These are phyloP conservation scores for Sequoia sempervirens DNA, from an alignment of 75 land plant species.

Conservation along the genomic window DNA sequence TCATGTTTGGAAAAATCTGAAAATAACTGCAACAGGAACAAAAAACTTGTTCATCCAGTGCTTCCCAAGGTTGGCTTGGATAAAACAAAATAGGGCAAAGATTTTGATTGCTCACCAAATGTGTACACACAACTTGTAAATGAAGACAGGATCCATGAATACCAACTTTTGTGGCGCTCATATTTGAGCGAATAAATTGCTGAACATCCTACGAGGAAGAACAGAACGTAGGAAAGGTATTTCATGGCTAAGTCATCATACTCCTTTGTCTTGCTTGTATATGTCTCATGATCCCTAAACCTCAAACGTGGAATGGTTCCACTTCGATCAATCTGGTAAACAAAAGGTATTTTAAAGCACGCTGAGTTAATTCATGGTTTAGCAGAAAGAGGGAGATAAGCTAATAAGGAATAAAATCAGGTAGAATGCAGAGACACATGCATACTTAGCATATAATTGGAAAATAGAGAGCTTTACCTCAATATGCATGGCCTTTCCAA, in stretches of 20 bases:
- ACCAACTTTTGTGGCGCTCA: constrained; percentile 98
- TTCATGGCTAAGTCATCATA: constrained; percentile 99
- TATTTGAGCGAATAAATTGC: constrained; percentile 90
- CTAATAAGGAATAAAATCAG: background rate
- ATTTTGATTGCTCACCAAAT: constrained; percentile 66
- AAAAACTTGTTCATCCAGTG: background rate
- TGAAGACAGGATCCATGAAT: constrained; percentile 96
- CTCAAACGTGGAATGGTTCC: constrained; percentile 71
- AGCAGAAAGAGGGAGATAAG: background rate
- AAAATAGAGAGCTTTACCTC: constrained; percentile 59
- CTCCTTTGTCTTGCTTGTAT: constrained; percentile 95
- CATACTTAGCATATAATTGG: background rate
- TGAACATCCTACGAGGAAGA: constrained; percentile 73
- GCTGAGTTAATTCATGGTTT: background rate
- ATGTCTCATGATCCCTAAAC: constrained; percentile 93
- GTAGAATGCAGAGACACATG: background rate
- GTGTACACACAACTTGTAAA: constrained; percentile 96
- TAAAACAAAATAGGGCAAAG: background rate
- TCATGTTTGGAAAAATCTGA: background rate
- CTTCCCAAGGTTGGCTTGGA: background rate
- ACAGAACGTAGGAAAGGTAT: constrained; percentile 80
- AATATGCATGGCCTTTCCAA: constrained; percentile 99
- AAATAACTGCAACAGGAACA: background rate
- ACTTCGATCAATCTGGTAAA: constrained; percentile 78
- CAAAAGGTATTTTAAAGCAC: background rate